phyloP scores from a whole-genome alignment of 2,329 filamentous ascomycete genomes.

The Colletotrichum caudatum region DNA sequence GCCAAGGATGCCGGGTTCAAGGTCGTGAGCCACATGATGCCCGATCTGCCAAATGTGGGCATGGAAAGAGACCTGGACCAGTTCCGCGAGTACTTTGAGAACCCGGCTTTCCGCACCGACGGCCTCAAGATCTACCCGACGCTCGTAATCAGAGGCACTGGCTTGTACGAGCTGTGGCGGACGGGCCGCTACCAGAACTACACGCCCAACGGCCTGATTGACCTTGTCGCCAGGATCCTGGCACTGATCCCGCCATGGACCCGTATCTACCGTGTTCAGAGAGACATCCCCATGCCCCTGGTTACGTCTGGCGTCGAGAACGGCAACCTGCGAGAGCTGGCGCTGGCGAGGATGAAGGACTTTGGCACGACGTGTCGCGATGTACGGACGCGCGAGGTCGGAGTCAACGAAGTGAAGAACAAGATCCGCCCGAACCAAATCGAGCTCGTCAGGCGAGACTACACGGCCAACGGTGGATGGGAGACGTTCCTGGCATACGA shows the following conservation, averaged over 20 bases:
- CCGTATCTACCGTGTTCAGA: constrained; percentile 96
- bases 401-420: constrained; percentile 99
- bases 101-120: constrained; percentile 94
- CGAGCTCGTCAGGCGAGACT: constrained; percentile 93
- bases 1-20: constrained; percentile 99
- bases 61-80: constrained; percentile 98
- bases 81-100: constrained; percentile 98
- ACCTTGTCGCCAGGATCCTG: constrained; percentile 95
- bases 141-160: constrained; percentile 94
- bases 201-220: constrained; percentile 95
- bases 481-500: constrained; percentile 99
- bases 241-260: constrained; percentile 98
- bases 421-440: constrained; percentile 97
- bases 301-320: constrained; percentile 99
- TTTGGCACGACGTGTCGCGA: constrained; percentile 98
- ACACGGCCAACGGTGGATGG: constrained; percentile 95
- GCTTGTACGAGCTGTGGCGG: constrained; percentile 96
- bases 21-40: constrained; percentile 99
- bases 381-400: constrained; percentile 94
- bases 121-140: constrained; percentile 99
- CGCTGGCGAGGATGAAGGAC: constrained; percentile 97
- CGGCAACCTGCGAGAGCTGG: constrained; percentile 92
- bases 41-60: constrained; percentile 95
- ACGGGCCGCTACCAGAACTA: constrained; percentile 99
- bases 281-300: constrained; percentile 99